Base-by-base conservation (phyloP, 1,284 basidiomycete species). In the Cryptococcus sp. region DNA sequence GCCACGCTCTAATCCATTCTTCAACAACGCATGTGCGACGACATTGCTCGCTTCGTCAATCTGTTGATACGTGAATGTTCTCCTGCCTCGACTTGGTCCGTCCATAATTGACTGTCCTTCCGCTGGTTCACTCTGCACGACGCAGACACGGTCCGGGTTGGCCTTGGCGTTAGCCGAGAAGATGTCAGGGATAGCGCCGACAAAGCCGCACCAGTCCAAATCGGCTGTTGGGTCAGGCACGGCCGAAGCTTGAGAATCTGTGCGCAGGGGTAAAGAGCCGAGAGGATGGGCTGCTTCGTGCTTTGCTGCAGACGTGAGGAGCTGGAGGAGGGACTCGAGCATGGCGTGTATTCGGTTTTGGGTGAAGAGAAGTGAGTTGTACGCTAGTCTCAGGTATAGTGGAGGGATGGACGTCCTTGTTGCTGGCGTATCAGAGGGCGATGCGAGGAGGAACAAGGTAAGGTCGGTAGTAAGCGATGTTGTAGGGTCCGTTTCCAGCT, bases 171-270 rank as follows among this genome's bases (percentile, higher is more conserved):
- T 92, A 51, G 81, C 78, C 46, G 91, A 88, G 79, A 98, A 95
- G 50, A 97, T 85, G 76, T 96, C 89, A 40, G 96, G 91, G 74
- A 97, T 92, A 20, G 96, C 91, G 40, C 96, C 96, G 73, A 93
- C 92, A 85, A 87, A 99, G 55, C 89, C 93, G 76, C 93, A 96
- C 93, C 95, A 99, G 72, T 97, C 86, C 43, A 99, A 84, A 75
- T 99, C 89, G 11, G 86, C 88, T 15, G 85, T 86, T 2, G 96
- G 93, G 72, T 92, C 84, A 0, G 96, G 96, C 16, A 99, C 83
- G 50, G 83, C 81, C 3, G 79, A 78, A 54, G 83, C 83, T 78
- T 97, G 93, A 8, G 80, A 76, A 2, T 86, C 81, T 0, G 93
- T 93, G 46, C 92, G 79, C n/a, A 96, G 79, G 1, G 91, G 87